These are phyloP conservation scores for Microglena sp. DNA, from an alignment of 139 green algal species.

Conservation along the genomic window DNA sequence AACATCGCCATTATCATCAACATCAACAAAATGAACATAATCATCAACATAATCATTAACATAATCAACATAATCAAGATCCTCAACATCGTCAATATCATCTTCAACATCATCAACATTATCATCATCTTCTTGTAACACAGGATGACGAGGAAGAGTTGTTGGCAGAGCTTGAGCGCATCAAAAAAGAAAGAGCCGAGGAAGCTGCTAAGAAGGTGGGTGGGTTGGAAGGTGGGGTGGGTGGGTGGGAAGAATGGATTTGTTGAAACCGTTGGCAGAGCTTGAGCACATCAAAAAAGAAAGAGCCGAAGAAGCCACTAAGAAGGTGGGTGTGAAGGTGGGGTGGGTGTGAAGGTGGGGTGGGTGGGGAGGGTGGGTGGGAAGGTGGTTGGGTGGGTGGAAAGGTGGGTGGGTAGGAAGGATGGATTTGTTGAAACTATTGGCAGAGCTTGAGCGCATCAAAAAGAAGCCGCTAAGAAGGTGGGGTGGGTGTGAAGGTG, in stretches of 20 bases:
- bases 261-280: constrained; percentile 37
- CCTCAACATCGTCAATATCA: no score
- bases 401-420: no score
- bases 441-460: background rate
- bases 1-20: no score
- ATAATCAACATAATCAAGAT: background rate
- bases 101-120: no score
- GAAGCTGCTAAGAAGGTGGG: constrained; percentile 32
- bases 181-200: constrained; percentile 76
- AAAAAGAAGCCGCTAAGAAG: constrained; percentile 22
- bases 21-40: background rate
- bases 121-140: background rate
- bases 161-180: constrained; percentile 86
- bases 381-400: no score
- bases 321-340: constrained; percentile 10
- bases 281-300: constrained; percentile 39
- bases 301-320: constrained; percentile 29
- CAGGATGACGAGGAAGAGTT: constrained; percentile 89
- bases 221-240: no score
- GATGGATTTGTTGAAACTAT: constrained; percentile 54
- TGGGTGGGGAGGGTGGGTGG: no score
- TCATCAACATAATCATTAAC: no score
- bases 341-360: no score
- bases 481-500: constrained; percentile 3
- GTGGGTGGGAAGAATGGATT: no score